Evolutionary conservation across 306 rosid genomes (phyloP).

Genomic region (Crotalaria pallida): DNA sequence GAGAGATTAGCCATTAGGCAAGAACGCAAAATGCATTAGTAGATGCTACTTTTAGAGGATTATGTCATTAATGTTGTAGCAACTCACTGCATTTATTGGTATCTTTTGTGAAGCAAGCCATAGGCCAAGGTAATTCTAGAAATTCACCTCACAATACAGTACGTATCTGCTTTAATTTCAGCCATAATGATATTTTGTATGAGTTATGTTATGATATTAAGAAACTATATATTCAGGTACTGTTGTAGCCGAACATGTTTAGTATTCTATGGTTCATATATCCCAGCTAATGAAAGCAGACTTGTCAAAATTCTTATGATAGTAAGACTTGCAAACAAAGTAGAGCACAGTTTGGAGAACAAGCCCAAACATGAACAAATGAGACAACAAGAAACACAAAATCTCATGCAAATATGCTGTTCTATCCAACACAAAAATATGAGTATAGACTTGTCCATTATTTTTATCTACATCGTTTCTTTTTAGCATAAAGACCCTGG

Average conservation of each 20-base stretch:
- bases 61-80: no score
- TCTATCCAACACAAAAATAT: no score
- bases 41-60: no score
- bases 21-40: no score
- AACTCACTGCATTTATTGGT: not conserved
- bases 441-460: no score
- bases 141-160: not conserved
- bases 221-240: constrained; percentile 9
- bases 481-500: no score
- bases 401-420: constrained; percentile 34
- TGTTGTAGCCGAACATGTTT: constrained; percentile 68
- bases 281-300: constrained; percentile 60
- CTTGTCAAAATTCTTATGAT: constrained; percentile 73
- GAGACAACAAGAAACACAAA: constrained; percentile 34
- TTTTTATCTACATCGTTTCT: no score
- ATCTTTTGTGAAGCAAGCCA: not conserved
- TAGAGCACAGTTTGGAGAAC: constrained; percentile 67
- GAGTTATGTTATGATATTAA: not conserved
- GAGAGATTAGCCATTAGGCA: no score
- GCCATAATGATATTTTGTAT: not conserved
- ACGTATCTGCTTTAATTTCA: not conserved
- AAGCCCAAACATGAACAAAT: constrained; percentile 39
- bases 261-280: constrained; percentile 60
- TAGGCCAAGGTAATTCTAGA: no score
- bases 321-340: constrained; percentile 81